Percentiles rank a stretch among this genome's conserved stretches.
Evolutionary conservation across 768 basidiomycete species (phyloP).

Genomic region (Xerocomus potaroensis): DNA sequence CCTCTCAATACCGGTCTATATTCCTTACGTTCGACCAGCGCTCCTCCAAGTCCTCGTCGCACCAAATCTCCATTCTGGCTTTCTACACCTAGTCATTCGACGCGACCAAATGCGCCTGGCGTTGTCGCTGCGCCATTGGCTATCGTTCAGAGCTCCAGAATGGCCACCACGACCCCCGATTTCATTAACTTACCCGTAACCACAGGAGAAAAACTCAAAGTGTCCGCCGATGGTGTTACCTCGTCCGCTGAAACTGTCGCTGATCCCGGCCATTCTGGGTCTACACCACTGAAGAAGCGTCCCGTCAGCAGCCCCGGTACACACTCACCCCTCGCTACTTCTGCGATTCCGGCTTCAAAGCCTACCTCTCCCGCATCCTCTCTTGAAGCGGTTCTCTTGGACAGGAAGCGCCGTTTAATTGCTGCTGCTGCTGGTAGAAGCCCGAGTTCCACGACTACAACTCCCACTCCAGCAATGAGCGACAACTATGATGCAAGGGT

Average conservation of each 20-base stretch:
- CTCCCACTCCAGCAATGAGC: conserved; percentile 5
- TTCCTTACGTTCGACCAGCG: conserved; percentile 54
- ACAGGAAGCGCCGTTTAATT: conserved; percentile 55
- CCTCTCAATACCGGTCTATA: conserved; percentile 43
- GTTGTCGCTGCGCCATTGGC: not conserved
- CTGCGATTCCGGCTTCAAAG: conserved; percentile 25
- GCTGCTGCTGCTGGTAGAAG: conserved; percentile 23
- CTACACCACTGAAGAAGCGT: conserved; percentile 13
- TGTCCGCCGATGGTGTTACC: not conserved
- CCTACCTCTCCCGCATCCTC: conserved; percentile 50
- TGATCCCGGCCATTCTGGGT: not conserved
- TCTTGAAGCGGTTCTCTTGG: conserved; percentile 62
- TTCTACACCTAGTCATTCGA: conserved; percentile 3
- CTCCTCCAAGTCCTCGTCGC: conserved; percentile 49
- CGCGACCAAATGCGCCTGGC: not conserved
- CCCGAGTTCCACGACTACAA: not conserved
- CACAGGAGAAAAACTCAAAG: conserved; percentile 1
- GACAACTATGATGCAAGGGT: conserved; percentile 17
- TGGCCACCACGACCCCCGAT: not conserved
- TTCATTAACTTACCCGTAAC: conserved; percentile 2
- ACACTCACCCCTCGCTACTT: conserved; percentile 9
- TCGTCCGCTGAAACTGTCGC: not conserved
- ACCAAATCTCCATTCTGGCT: conserved; percentile 2
- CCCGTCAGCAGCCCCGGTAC: conserved; percentile 12
- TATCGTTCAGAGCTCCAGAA: not conserved